phyloP scores from a whole-genome alignment of 192 early-diverging fungal genomes.

The Entrophospora sp. region DNA sequence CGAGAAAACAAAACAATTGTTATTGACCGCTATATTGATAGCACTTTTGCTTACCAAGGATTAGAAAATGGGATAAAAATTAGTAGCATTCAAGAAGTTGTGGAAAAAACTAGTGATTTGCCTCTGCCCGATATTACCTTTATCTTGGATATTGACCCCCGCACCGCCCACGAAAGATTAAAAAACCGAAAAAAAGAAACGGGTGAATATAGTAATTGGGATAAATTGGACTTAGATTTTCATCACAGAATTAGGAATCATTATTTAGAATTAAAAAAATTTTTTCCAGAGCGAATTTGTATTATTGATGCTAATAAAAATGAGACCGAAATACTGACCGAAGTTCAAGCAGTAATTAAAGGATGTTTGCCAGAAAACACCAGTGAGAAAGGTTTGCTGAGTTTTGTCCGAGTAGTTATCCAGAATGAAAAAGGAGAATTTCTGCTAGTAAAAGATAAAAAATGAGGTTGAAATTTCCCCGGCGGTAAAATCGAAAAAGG shows the following conservation, averaged over 20 bases:
- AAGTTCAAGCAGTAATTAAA: not conserved
- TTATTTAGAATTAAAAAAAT: constrained; percentile 10
- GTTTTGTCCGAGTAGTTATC: not conserved
- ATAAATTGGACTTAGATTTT: constrained; percentile 10
- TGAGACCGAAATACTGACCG: not conserved
- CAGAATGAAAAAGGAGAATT: constrained; percentile 15
- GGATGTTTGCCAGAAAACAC: not conserved
- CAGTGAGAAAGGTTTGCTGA: not conserved
- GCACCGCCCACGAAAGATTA: not conserved
- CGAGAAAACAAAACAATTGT: not conserved
- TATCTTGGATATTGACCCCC: not conserved
- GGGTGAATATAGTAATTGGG: constrained; percentile 13
- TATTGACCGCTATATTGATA: constrained; percentile 2
- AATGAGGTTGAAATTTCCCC: constrained; percentile 10
- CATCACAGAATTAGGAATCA: not conserved
- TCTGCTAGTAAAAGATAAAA: constrained; percentile 13
- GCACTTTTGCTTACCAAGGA: constrained; percentile 15
- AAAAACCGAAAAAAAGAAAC: not conserved
- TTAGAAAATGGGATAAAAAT: not conserved
- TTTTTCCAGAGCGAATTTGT: not conserved
- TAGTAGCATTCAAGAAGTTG: not conserved
- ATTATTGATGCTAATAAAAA: not conserved
- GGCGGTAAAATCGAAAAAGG: not conserved
- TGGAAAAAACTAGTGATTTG: not conserved
- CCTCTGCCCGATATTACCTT: constrained; percentile 10